phyloP scores from a whole-genome alignment of 768 basidiomycete species.

The Lactarius vividus region DNA sequence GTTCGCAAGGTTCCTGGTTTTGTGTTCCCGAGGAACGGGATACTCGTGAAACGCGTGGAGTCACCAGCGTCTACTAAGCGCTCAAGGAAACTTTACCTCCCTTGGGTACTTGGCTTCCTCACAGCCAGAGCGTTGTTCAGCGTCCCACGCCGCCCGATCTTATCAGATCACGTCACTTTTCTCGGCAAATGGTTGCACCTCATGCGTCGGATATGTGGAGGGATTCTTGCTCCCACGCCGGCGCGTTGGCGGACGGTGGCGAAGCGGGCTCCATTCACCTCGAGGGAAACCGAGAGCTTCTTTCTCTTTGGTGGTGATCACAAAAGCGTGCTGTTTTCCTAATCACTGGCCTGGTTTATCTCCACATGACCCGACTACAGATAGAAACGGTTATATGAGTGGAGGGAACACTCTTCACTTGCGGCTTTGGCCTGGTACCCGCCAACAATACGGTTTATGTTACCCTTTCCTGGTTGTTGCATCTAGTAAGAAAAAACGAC shows the following conservation, averaged over 20 bases:
- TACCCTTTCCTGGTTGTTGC: neutral
- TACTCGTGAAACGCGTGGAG: neutral
- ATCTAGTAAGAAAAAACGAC: neutral
- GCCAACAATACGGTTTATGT: neutral
- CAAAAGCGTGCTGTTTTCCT: neutral
- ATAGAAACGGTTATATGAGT: neutral
- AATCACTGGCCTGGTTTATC: neutral
- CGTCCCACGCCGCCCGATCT: slow-evolving; percentile 1
- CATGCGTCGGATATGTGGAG: neutral
- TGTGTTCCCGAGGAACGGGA: slow-evolving; percentile 17
- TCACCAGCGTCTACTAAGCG: slow-evolving; percentile 1
- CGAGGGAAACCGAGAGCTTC: neutral
- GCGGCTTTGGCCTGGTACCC: neutral
- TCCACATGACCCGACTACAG: neutral
- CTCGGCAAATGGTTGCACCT: neutral
- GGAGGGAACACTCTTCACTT: neutral
- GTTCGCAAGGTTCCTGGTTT: neutral
- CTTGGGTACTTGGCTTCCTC: neutral
- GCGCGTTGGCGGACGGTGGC: slow-evolving; percentile 14
- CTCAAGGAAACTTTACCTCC: slow-evolving; percentile 7
- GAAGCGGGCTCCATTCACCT: neutral
- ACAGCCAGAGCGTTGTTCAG: neutral
- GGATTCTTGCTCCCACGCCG: slow-evolving; percentile 11
- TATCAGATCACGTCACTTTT: slow-evolving; percentile 11
- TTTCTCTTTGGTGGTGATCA: neutral